Conservation (phyloP, 1,284 basidiomycete species). For the Tilletia caries region DNA sequence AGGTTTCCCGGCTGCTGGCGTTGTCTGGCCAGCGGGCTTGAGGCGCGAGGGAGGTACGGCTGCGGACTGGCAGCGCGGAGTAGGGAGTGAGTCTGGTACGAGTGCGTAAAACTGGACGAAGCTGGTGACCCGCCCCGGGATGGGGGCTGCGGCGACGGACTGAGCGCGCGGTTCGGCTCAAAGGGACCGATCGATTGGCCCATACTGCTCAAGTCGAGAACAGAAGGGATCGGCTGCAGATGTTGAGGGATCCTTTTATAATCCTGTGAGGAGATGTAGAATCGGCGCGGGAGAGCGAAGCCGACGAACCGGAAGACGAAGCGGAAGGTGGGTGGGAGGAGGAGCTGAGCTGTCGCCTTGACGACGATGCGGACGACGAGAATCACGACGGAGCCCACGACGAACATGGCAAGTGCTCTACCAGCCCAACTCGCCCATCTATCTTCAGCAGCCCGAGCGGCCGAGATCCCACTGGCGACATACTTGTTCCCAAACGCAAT, state of each 20-base stretch:
- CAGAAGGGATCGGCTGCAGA: conserved; percentile 28
- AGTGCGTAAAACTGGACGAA: conserved; percentile 9
- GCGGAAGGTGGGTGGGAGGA: conserved; percentile 38
- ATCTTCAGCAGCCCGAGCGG: neutral
- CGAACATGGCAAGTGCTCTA: conserved; percentile 25
- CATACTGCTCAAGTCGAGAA: conserved; percentile 31
- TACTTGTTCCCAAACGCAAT: neutral
- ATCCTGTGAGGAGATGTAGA: conserved; percentile 39
- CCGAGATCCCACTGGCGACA: neutral
- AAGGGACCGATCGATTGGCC: conserved; percentile 29
- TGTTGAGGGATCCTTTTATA: conserved; percentile 34
- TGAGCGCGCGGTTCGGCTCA: conserved; percentile 23
- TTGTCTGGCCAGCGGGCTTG: conserved; percentile 23
- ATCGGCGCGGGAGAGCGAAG: conserved; percentile 38
- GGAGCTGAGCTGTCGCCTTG: conserved; percentile 35
- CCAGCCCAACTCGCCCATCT: conserved; percentile 14
- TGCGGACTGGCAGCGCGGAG: conserved; percentile 13
- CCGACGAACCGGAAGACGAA: conserved; percentile 34
- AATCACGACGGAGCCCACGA: conserved; percentile 60
- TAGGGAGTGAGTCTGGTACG: conserved; percentile 23
- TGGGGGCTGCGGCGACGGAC: conserved; percentile 19
- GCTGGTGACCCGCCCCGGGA: conserved; percentile 15
- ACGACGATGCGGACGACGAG: conserved; percentile 65
- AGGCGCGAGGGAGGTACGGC: conserved; percentile 17
- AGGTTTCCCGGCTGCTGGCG: neutral